A percentile compares a stretch with the other conserved stretches of the same genome.
phyloP scores from a whole-genome alignment of 257 asterid species.

The Paraleonurus japonicus region DNA sequence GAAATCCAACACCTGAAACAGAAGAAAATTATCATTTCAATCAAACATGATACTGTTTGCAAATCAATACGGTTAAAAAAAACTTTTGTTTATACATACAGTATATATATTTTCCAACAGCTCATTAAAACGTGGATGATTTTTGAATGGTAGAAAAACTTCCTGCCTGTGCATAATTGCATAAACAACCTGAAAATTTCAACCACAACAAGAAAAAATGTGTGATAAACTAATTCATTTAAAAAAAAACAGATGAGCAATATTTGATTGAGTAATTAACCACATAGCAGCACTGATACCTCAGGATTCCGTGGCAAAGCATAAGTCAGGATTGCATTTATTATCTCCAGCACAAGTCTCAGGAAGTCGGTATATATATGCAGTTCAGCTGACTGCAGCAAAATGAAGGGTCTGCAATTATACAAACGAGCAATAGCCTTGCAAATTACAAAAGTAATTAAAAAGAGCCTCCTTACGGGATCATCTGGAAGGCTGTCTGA shows the following conservation, averaged over 20 bases:
- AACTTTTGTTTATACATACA: constrained; percentile 39
- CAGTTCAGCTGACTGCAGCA: constrained; percentile 81
- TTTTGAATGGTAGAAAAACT: constrained; percentile 89
- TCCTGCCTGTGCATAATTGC: constrained; percentile 99
- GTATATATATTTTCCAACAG: constrained; percentile 86
- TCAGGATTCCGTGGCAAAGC: constrained; percentile 94
- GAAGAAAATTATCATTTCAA: background rate
- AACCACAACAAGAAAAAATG: constrained; percentile 21
- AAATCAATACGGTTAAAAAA: constrained; percentile 13
- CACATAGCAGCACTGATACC: constrained; percentile 42
- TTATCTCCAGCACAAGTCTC: constrained; percentile 89
- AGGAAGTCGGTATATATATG: constrained; percentile 89
- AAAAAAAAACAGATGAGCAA: background rate
- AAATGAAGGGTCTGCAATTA: constrained; percentile 11
- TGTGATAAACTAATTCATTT: background rate
- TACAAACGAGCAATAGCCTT: constrained; percentile 12
- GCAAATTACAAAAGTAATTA: background rate
- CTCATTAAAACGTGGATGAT: constrained; percentile 93
- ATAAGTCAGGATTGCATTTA: constrained; percentile 82
- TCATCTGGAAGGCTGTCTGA: constrained; percentile 76
- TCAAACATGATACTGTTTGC: background rate
- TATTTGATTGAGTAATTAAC: constrained; percentile 17
- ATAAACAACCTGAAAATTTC: constrained; percentile 72
- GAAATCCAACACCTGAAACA: constrained; percentile 81
- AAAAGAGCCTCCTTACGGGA: constrained; percentile 44